Evolutionary conservation across 192 early-diverging fungal species (phyloP).

Genomic region (Chytriomyces sp.): DNA sequence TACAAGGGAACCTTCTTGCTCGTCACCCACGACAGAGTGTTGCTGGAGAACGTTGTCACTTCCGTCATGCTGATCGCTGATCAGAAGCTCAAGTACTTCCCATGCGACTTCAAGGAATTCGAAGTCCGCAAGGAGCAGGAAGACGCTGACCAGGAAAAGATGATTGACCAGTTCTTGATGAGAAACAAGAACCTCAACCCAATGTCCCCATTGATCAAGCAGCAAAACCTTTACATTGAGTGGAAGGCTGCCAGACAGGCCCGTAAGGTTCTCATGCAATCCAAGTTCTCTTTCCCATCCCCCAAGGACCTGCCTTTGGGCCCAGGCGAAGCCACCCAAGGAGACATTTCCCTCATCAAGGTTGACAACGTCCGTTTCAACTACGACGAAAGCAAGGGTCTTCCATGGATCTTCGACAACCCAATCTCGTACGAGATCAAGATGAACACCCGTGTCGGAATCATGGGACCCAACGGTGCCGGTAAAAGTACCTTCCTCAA

Average conservation of each 20-base stretch:
- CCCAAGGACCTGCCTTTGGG: constrained; percentile 63
- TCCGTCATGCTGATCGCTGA: constrained; percentile 84
- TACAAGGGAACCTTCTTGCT: constrained; percentile 78
- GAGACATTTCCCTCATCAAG: constrained; percentile 77
- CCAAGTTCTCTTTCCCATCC: constrained; percentile 72
- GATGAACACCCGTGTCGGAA: constrained; percentile 78
- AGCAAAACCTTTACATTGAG: constrained; percentile 6
- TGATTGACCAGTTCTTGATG: constrained; percentile 30
- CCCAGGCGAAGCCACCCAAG: constrained; percentile 67
- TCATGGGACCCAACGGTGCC: constrained; percentile 83
- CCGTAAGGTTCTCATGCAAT: constrained; percentile 10
- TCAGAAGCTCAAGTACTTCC: constrained; percentile 76
- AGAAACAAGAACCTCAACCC: constrained; percentile 76
- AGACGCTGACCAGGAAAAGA: constrained; percentile 31
- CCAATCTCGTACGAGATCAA: constrained; percentile 66
- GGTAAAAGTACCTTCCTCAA: constrained; percentile 77
- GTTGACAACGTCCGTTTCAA: constrained; percentile 74
- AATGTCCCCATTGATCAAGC: constrained; percentile 59
- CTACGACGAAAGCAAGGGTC: constrained; percentile 63
- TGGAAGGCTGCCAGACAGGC: constrained; percentile 26
- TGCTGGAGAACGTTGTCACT: constrained; percentile 78
- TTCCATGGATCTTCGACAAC: constrained; percentile 56
- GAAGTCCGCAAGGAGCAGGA: constrained; percentile 31
- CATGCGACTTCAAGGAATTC: constrained; percentile 35
- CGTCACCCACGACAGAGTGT: constrained; percentile 84